Percentiles rank a stretch among this genome's conserved stretches.
Evolutionary conservation across 768 basidiomycete genomes (phyloP).

Genomic region (Russula earlei): DNA sequence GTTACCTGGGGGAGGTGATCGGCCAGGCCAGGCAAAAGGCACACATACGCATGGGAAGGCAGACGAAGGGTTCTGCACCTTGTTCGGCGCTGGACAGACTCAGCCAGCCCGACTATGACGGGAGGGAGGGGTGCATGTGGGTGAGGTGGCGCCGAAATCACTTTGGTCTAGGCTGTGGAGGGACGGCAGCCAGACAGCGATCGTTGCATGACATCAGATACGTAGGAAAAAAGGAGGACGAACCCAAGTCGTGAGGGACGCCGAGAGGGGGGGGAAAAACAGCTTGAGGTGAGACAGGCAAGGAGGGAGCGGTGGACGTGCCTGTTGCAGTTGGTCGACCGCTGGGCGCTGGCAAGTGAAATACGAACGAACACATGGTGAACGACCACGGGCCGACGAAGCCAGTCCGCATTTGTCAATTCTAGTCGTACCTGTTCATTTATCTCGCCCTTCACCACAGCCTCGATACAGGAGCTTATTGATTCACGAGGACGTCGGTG

Average conservation of each 20-base stretch:
- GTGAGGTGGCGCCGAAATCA: too few species aligned
- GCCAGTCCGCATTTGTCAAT: not conserved
- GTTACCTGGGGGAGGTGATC: too few species aligned
- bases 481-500: too few species aligned
- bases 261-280: not conserved
- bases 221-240: not conserved
- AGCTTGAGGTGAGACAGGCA: not conserved
- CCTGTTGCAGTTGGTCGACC: not conserved
- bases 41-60: not conserved
- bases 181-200: not conserved
- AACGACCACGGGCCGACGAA: not conserved
- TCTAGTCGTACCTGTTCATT: too few species aligned
- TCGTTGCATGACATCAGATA: not conserved
- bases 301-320: not conserved
- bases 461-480: not conserved
- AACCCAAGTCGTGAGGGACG: not conserved
- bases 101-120: not conserved
- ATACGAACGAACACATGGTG: not conserved
- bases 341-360: not conserved
- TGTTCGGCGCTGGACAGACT: not conserved
- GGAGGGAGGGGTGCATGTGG: too few species aligned
- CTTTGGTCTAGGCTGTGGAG: too few species aligned
- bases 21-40: not conserved
- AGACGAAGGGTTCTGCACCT: not conserved
- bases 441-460: not conserved